Conservation (phyloP, 2,329 filamentous ascomycete species). For the Penicillium sp. region DNA sequence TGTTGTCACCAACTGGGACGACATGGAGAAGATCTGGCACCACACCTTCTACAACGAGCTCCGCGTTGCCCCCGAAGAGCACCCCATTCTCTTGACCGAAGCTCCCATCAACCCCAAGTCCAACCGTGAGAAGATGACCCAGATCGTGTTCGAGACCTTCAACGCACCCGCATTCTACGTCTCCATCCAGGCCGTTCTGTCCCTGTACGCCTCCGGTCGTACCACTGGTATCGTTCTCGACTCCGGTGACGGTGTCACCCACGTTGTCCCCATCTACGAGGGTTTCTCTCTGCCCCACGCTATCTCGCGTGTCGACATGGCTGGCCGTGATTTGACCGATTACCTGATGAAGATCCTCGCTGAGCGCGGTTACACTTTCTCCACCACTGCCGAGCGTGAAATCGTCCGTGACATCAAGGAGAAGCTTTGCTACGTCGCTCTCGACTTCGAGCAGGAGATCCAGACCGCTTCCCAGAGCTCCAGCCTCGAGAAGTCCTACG, state of each 20-base stretch:
- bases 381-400: constrained; percentile 99
- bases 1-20: constrained; percentile 99
- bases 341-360: constrained; percentile 99
- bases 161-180: constrained; percentile 99
- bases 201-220: constrained; percentile 99
- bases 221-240: constrained; percentile 99
- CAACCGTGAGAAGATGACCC: constrained; percentile 99
- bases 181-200: constrained; percentile 99
- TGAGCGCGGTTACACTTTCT: constrained; percentile 99
- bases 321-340: constrained; percentile 98
- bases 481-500: constrained; percentile 99
- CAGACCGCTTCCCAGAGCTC: constrained; percentile 99
- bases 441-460: constrained; percentile 99
- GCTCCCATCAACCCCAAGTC: constrained; percentile 99
- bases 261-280: constrained; percentile 99
- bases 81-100: constrained; percentile 98
- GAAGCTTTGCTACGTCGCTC: constrained; percentile 99
- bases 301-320: constrained; percentile 99
- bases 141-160: constrained; percentile 99
- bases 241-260: constrained; percentile 99
- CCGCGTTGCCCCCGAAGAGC: constrained; percentile 99
- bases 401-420: constrained; percentile 99
- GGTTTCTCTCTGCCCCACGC: constrained; percentile 99
- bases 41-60: constrained; percentile 99
- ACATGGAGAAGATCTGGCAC: constrained; percentile 99